These are phyloP conservation scores for Solanum hybrid DNA, from an alignment of 305 asterid species.

Conservation along the genomic window DNA sequence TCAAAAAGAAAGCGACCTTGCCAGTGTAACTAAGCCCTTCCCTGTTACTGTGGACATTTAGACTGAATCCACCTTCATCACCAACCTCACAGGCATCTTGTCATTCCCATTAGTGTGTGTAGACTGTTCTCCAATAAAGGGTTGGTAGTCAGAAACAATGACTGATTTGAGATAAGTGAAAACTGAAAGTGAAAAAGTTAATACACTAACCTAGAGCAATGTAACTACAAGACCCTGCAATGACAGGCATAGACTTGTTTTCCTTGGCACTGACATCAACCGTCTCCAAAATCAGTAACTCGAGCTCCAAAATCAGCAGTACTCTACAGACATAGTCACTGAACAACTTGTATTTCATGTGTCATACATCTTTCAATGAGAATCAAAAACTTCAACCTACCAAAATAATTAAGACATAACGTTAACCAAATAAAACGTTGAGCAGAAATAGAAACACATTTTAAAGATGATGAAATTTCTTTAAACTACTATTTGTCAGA, in stretches of 20 bases:
- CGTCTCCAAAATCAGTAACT: conserved; percentile 85
- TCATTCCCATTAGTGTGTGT: not conserved
- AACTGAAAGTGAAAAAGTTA: not conserved
- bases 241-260: conserved; percentile 65
- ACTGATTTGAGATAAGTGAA: not conserved
- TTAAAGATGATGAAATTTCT: not conserved
- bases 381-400: not conserved
- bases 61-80: not conserved
- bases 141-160: not conserved
- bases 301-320: conserved; percentile 61
- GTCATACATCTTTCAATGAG: not conserved
- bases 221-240: conserved; percentile 93
- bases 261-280: conserved; percentile 31
- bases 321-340: not conserved
- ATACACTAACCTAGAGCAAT: conserved; percentile 79
- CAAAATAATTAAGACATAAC: not conserved
- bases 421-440: not conserved
- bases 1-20: not conserved
- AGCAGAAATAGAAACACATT: not conserved
- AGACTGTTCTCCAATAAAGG: not conserved
- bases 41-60: not conserved
- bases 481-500: not conserved
- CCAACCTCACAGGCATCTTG: not conserved
- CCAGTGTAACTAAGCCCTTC: not conserved
- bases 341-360: not conserved